Base-by-base conservation (phyloP, 495 filamentous ascomycete species). In the Aspergillus kassunensis region DNA sequence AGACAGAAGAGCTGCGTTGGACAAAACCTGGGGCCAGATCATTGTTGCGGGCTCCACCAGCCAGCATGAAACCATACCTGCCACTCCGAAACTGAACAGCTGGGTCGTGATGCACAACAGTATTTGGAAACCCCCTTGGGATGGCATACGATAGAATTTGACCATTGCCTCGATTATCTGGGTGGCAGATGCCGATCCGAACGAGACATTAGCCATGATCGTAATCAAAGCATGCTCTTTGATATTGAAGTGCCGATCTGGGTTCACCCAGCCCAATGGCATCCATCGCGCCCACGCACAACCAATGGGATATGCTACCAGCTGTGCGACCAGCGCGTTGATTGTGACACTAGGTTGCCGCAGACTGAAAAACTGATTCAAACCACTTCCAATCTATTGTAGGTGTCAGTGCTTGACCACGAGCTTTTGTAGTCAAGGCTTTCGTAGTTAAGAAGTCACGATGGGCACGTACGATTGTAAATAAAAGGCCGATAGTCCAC, bases 1-100 rank as follows among this genome's bases (percentile, higher is more conserved):
- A 2, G 82, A 84, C 56, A 96, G 87, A 75, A 96, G 88, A 35
- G 90, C 86, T 1, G 90, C 87, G 36, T 90, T 91, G 66, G 91
- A 89, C 25, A 96, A 74, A 4, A 90, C 91, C 37, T 85, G 84
- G 0, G 91, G 91, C 91, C 91, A 96, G 13, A 96, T 87, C 89
- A 96, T 95, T 15, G 88, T 85, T 36, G 86, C 84, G 6, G 91
- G 91, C 6, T 85, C 79, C 21, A 84, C 80, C 18, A 84, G 68
- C 69, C 80, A 84, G 25, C 77, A 72, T 13, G 78, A 69, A 23
- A 72, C 71, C 51, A 83, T 60, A 1, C 87, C 87, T 0, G 86
- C 86, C 44, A 91, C 75, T 2, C 86, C 87, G 60, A 88, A 88
- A 0, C 87, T 86, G 33, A 90, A 75, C 13, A 84, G 73, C 61